These are phyloP conservation scores for Dothistroma pini DNA, from an alignment of 2,329 filamentous ascomycete species.

Conservation along the genomic window DNA sequence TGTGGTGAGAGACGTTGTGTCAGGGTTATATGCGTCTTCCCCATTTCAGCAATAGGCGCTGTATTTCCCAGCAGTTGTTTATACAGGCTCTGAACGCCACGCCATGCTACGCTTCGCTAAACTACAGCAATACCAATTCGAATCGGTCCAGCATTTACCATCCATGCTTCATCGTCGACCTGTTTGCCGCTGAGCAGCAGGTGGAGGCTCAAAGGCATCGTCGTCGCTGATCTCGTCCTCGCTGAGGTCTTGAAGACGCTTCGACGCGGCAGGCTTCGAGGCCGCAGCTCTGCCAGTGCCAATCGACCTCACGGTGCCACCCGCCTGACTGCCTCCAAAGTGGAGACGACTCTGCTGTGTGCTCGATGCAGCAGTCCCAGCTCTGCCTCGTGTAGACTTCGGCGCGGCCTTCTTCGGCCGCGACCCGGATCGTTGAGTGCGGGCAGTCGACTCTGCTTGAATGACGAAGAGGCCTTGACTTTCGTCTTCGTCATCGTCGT, in stretches of 20 bases:
- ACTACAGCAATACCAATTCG: background rate
- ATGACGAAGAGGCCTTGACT: conserved; percentile 44
- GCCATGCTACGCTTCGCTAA: conserved; percentile 6
- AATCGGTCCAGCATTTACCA: background rate
- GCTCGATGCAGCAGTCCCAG: conserved; percentile 8
- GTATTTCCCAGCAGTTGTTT: background rate
- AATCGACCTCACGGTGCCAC: conserved; percentile 11
- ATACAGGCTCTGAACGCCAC: background rate
- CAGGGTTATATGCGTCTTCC: background rate
- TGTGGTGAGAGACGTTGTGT: background rate
- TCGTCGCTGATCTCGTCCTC: conserved; percentile 41
- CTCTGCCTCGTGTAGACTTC: conserved; percentile 18
- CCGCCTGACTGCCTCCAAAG: conserved; percentile 21
- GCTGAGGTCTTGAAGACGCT: conserved; percentile 31
- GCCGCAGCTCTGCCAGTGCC: conserved; percentile 13
- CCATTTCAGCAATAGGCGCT: background rate
- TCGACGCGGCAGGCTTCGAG: conserved; percentile 18
- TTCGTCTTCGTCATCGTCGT: conserved; percentile 47
- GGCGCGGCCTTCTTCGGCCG: conserved; percentile 25
- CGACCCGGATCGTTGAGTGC: conserved; percentile 18
- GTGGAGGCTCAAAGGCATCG: conserved; percentile 38
- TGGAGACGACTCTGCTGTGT: conserved; percentile 22
- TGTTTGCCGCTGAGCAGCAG: conserved; percentile 22
- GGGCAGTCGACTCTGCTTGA: conserved; percentile 22
- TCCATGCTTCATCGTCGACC: conserved; percentile 16